These are phyloP conservation scores for Psilocybe subaeruginosa DNA, from an alignment of 768 basidiomycete species.

Conservation along the genomic window DNA sequence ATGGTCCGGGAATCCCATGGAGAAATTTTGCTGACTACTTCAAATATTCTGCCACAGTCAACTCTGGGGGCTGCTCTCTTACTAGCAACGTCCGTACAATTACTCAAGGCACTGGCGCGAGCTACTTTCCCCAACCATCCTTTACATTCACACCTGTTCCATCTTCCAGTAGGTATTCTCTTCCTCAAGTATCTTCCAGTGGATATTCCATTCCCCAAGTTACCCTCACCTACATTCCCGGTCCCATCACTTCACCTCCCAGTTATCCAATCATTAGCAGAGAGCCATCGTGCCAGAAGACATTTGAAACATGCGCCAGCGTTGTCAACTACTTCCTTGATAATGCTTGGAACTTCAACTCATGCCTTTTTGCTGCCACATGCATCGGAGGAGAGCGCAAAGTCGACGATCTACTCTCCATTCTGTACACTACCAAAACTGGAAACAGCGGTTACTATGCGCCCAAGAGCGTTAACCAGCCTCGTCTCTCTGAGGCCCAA, in stretches of 20 bases:
- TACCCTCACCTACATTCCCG: not conserved
- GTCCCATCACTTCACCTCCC: not conserved
- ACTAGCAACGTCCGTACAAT: too few species aligned
- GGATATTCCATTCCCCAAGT: too few species aligned
- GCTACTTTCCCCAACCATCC: too few species aligned
- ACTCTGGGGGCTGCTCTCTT: not conserved
- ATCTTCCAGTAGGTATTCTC: too few species aligned
- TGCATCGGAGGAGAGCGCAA: not conserved
- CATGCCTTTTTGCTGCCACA: not conserved
- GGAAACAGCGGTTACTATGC: not conserved
- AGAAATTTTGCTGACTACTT: slow-evolving; percentile 2
- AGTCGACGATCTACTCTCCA: not conserved
- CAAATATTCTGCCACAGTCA: slow-evolving; percentile 2
- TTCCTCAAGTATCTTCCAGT: too few species aligned
- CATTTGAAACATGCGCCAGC: not conserved
- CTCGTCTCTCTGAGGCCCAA: not conserved
- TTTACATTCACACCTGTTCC: too few species aligned
- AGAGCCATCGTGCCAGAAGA: not conserved
- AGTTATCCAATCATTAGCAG: not conserved
- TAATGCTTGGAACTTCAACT: not conserved
- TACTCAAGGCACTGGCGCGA: too few species aligned
- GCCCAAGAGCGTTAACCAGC: not conserved
- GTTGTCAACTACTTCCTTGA: not conserved
- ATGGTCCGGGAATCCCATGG: not conserved
- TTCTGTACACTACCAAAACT: not conserved